phyloP scores from a whole-genome alignment of 2,329 filamentous ascomycete genomes.

The Colletotrichum siamense region DNA sequence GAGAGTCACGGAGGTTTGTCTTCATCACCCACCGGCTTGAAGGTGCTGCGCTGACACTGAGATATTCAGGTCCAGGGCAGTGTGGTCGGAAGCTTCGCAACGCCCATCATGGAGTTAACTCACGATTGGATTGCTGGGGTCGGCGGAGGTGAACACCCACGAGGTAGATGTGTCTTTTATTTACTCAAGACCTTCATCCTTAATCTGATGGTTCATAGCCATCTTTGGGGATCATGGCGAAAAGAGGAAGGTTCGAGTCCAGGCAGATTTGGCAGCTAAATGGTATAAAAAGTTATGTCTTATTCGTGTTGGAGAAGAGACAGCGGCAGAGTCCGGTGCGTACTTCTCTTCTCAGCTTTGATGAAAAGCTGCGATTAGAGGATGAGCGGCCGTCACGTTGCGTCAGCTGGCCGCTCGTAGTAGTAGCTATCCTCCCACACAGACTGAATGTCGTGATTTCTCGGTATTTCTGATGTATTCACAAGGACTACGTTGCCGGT shows the following conservation, averaged over 20 bases:
- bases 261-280: too few species aligned
- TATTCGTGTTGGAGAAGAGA: background rate
- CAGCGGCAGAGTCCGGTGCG: background rate
- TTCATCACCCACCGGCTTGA: background rate
- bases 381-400: background rate
- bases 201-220: too few species aligned
- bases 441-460: background rate
- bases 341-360: too few species aligned
- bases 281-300: background rate
- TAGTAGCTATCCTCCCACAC: background rate
- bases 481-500: background rate
- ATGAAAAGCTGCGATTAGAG: background rate
- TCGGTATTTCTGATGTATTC: background rate
- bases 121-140: background rate
- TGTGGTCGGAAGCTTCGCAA: background rate
- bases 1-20: accelerated
- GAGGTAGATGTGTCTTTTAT: background rate
- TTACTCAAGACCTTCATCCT: background rate
- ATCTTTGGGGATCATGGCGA: accelerated
- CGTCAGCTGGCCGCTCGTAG: background rate
- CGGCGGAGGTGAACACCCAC: background rate
- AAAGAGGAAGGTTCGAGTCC: accelerated
- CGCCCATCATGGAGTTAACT: background rate
- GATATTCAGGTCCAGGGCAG: background rate
- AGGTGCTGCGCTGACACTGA: background rate